phyloP scores from a whole-genome alignment of 371 early-diverging fungal genomes.

The Circinella umbellata region DNA sequence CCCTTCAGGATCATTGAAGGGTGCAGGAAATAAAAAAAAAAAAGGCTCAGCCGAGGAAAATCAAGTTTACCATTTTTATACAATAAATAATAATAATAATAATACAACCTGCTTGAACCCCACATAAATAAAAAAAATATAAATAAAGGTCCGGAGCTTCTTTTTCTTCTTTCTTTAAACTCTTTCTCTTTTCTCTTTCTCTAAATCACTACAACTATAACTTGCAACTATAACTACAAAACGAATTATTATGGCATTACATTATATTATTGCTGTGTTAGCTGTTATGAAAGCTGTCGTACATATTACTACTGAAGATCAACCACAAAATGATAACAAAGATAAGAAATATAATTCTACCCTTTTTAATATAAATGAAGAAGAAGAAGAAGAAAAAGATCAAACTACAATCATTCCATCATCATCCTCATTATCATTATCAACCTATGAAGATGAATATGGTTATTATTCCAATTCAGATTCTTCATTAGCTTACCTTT shows the following conservation, averaged over 20 bases:
- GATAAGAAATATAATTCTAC: neutral
- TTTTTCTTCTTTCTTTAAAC: neutral
- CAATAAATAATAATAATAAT: no score
- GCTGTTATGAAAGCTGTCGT: conserved; percentile 8
- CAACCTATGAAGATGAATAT: neutral
- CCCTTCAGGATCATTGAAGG: neutral
- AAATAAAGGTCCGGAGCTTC: neutral
- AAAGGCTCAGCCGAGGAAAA: neutral
- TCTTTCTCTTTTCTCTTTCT: neutral
- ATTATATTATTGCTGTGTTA: neutral
- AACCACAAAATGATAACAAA: neutral
- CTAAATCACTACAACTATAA: neutral
- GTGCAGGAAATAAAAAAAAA: neutral
- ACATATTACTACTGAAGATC: conserved; percentile 5
- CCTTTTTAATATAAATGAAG: no score
- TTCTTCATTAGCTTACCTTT: neutral
- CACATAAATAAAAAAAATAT: neutral
- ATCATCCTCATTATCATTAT: neutral
- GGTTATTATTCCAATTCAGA: conserved; percentile 1
- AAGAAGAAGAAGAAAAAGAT: no score
- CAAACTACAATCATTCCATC: neutral
- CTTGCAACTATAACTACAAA: neutral
- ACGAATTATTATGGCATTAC: neutral
- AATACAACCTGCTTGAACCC: neutral
- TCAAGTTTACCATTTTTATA: conserved; percentile 1